These are phyloP conservation scores for Scedosporium aurantiacum DNA, from an alignment of 2,329 filamentous ascomycete species.

Conservation along the genomic window DNA sequence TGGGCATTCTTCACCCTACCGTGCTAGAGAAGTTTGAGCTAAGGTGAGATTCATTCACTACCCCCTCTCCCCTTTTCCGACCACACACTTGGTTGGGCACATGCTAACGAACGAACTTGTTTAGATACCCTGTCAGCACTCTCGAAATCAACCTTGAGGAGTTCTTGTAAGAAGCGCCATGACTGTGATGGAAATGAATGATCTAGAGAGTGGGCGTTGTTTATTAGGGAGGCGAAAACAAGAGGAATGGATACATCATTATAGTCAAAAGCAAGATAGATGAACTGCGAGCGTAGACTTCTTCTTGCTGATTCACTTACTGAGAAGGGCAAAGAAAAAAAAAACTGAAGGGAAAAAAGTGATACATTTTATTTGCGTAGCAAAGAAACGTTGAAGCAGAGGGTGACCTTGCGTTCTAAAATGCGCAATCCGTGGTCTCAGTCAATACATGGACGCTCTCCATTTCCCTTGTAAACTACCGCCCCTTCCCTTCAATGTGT, in stretches of 20 bases:
- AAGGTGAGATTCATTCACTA: constrained; percentile 31
- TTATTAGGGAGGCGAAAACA: neutral
- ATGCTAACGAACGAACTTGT: constrained; percentile 3
- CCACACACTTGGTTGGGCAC: constrained; percentile 12
- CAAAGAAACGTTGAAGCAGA: too few species aligned
- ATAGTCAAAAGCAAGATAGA: neutral
- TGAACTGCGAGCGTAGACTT: neutral
- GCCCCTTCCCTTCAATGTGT: too few species aligned
- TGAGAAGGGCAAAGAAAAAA: neutral
- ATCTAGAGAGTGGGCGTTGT: neutral
- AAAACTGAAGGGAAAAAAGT: neutral
- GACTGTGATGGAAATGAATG: constrained; percentile 8
- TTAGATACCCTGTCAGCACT: constrained; percentile 79
- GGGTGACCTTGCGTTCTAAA: too few species aligned
- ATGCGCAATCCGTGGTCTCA: too few species aligned
- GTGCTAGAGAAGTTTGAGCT: constrained; percentile 91
- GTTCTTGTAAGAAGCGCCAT: constrained; percentile 53
- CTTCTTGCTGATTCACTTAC: neutral
- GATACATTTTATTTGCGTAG: neutral
- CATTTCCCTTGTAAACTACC: too few species aligned
- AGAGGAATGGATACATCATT: neutral
- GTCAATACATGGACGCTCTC: too few species aligned
- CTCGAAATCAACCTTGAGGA: constrained; percentile 91
- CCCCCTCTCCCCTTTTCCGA: neutral
- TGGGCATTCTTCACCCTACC: constrained; percentile 86